A percentile compares a stretch with the other conserved stretches of the same genome.
Conservation (phyloP, 305 asterid genomes). For the Striga hermonthica region DNA sequence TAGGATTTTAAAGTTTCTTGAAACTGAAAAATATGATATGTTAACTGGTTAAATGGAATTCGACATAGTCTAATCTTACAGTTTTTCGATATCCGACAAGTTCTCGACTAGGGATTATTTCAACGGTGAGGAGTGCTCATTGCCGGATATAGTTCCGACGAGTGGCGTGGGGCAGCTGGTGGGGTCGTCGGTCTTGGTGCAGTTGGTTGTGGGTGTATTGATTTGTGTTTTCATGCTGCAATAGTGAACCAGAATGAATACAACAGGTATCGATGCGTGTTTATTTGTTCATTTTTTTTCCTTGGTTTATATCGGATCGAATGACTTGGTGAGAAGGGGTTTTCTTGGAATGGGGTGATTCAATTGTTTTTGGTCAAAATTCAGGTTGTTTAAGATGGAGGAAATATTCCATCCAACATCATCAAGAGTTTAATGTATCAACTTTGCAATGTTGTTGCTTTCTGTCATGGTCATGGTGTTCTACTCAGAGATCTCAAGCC, state of each 20-base stretch:
- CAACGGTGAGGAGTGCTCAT: conserved; percentile 90
- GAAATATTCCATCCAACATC: no score
- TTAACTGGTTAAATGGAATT: conserved; percentile 16
- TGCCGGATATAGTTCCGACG: conserved; percentile 57
- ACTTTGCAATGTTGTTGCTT: no score
- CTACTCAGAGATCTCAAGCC: no score
- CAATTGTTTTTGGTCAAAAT: no score
- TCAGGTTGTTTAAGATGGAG: no score
- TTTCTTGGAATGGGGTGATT: no score
- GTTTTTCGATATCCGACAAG: not conserved
- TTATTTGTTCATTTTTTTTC: no score
- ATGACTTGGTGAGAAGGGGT: no score
- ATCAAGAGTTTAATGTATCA: no score
- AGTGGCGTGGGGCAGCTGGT: conserved; percentile 37
- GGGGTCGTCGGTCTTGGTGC: conserved; percentile 30
- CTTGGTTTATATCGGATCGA: no score
- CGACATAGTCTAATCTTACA: conserved; percentile 16
- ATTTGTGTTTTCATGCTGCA: conserved; percentile 44
- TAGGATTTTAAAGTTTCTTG: conserved; percentile 9
- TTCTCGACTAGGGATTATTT: conserved; percentile 83
- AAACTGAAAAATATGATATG: not conserved
- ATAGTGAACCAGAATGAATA: conserved; percentile 27
- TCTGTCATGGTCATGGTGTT: no score
- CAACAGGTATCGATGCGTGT: no score
- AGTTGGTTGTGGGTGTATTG: conserved; percentile 31